A percentile compares a stretch with the other conserved stretches of the same genome.
phyloP scores from a whole-genome alignment of 306 rosid genomes.

The Prunus mume region DNA sequence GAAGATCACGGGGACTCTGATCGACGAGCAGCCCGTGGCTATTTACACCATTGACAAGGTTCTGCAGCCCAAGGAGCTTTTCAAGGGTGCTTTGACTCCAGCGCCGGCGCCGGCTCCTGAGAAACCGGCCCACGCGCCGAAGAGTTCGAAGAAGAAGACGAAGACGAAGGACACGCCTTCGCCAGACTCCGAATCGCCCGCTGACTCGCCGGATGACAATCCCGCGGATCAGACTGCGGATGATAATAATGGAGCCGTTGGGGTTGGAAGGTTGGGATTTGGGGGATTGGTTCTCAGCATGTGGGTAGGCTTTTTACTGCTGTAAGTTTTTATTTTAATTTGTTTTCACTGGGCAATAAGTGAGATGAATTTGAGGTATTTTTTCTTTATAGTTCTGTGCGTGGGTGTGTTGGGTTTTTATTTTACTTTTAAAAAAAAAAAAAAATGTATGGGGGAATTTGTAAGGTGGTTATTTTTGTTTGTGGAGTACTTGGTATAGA shows the following conservation, averaged over 20 bases:
- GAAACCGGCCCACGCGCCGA: conserved; percentile 52
- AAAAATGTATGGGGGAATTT: neutral
- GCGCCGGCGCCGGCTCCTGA: conserved; percentile 65
- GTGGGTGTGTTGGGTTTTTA: neutral
- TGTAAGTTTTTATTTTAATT: conserved; percentile 28
- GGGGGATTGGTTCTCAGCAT: conserved; percentile 13
- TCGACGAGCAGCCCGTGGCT: conserved; percentile 70
- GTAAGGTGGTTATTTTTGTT: neutral
- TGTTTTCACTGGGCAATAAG: conserved; percentile 7
- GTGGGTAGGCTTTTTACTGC: conserved; percentile 33
- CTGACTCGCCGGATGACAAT: conserved; percentile 34
- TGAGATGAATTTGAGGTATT: neutral
- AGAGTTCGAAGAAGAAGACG: conserved; percentile 28
- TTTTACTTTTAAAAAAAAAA: too few species aligned
- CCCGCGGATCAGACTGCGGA: conserved; percentile 61
- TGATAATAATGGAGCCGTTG: conserved; percentile 32
- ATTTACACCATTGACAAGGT: conserved; percentile 60
- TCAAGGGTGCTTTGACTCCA: conserved; percentile 50
- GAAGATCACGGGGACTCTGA: conserved; percentile 54
- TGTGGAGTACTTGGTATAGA: neutral
- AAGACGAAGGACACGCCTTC: conserved; percentile 20
- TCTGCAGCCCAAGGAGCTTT: conserved; percentile 63
- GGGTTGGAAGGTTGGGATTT: conserved; percentile 30
- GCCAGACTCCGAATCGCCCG: conserved; percentile 31
- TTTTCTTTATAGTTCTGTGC: neutral